Conservation (phyloP, 2,329 filamentous ascomycete genomes). For the Conoideocrella luteorostrata region DNA sequence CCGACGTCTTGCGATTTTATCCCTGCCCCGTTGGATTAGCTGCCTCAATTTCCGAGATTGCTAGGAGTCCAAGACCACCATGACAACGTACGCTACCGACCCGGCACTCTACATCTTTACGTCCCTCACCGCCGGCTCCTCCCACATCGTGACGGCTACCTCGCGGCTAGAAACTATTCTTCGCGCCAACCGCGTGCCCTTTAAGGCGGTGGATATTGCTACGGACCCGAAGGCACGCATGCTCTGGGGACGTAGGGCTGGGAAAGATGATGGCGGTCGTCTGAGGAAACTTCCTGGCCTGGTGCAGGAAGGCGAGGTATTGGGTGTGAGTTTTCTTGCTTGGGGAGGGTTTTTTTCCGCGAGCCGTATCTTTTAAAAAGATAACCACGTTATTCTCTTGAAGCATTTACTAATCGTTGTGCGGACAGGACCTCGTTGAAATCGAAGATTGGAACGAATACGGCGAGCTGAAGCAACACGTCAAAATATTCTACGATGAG, state of each 20-base stretch:
- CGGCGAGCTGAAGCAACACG: conserved; percentile 83
- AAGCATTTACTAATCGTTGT: no score
- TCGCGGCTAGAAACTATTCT: conserved; percentile 94
- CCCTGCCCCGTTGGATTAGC: background rate
- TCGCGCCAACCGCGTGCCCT: conserved; percentile 88
- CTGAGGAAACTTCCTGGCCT: conserved; percentile 77
- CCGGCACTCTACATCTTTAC: conserved; percentile 89
- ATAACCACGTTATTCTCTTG: no score
- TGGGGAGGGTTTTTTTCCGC: no score
- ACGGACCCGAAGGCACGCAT: conserved; percentile 83
- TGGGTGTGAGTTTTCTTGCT: conserved; percentile 68
- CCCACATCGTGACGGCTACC: conserved; percentile 92
- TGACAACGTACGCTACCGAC: conserved; percentile 49
- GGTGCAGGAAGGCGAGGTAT: conserved; percentile 77
- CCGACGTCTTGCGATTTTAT: background rate
- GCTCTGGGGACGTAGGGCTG: conserved; percentile 79
- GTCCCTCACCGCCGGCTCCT: conserved; percentile 89
- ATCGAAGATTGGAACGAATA: conserved; percentile 99
- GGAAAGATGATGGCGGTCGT: conserved; percentile 58
- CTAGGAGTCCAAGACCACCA: no score
- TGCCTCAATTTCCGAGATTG: background rate
- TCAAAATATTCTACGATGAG: conserved; percentile 62
- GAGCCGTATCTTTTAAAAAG: no score
- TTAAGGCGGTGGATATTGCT: conserved; percentile 85
- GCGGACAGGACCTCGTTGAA: conserved; percentile 75